Evolutionary conservation across 1,284 basidiomycete species (phyloP), one percentile per base, ranked within the genome.

Genomic region (Takashimella koratensis): DNA sequence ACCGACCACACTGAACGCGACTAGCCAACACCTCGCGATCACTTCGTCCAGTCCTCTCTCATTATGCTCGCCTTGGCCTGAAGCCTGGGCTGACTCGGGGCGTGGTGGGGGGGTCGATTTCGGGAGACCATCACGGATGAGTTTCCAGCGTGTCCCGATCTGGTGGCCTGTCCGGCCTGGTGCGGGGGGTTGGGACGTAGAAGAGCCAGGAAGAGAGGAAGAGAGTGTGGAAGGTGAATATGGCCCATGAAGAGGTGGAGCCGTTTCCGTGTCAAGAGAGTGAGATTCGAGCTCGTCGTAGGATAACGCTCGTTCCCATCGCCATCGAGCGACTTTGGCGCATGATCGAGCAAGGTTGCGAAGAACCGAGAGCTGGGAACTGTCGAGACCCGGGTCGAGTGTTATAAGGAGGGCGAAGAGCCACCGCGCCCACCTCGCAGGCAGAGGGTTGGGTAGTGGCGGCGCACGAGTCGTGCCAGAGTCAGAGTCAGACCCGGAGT

Each of bases 271-370:
- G n/a, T n/a, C 30, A 16, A 36, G 30, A 36, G 8, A 8, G 16
- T 36, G 30, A 36, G 16, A 36, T 36, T 36, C 30, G 16, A 36
- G 30, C 16, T 36, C 30, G 30, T 36, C 30, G 30, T 36, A 36
- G 16, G 30, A 36, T 10, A 47, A n/a, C 10, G 54, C 58, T 20
- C 10, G 20, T 44, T 58, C 43, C 71, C 69, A 59, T 53, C 64
- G 43, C 64, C 63, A 62, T 53, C 59, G 79, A 64, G 86, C 78
- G 12, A 87, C 75, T 20, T 79, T 77, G 25, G 89, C 79, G 64
- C 86, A 86, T 3, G 83, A 84, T 27, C 90, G 84, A 2, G 86
- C 88, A 23, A 97, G 81, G 49, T 82, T 85, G 16, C 93, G 85
- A 49, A 96, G 73, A 2, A 83, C 79, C 60, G 83, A 86, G 73